Evolutionary conservation across 176 grass and related monocot species (phyloP).

Genomic region (Bothriochloa decipiens): DNA sequence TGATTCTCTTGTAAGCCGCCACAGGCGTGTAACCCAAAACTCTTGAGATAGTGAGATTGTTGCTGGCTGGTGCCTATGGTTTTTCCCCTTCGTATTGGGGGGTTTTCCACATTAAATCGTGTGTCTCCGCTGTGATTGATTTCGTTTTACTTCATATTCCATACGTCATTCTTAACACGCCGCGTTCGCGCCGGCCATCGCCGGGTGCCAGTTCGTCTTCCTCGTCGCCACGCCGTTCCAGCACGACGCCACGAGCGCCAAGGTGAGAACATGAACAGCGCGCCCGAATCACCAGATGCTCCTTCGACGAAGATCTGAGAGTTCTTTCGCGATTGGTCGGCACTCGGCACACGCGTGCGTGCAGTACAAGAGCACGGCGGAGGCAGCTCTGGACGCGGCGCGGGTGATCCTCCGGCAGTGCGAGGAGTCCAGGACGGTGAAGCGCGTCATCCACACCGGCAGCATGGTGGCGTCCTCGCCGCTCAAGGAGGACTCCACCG

Average conservation of each 20-base stretch:
- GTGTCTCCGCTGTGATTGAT: no score
- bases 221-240: conserved; percentile 47
- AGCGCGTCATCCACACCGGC: conserved; percentile 51
- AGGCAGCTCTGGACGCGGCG: conserved; percentile 39
- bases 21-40: no score
- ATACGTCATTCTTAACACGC: no score
- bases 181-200: conserved; percentile 43
- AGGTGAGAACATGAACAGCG: background rate
- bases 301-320: background rate
- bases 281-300: background rate
- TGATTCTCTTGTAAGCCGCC: no score
- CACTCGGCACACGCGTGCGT: background rate
- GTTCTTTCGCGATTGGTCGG: background rate
- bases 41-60: no score
- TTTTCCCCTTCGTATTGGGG: no score
- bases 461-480: conserved; percentile 32
- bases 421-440: conserved; percentile 41
- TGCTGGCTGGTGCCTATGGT: no score
- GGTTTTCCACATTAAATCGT: no score
- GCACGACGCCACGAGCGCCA: conserved; percentile 33
- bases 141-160: no score
- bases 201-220: conserved; percentile 56
- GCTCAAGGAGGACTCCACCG: conserved; percentile 28
- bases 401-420: conserved; percentile 50
- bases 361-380: conserved; percentile 54